These are phyloP conservation scores for Epichloe sibirici DNA, from an alignment of 2,329 filamentous ascomycete genomes.

Conservation along the genomic window DNA sequence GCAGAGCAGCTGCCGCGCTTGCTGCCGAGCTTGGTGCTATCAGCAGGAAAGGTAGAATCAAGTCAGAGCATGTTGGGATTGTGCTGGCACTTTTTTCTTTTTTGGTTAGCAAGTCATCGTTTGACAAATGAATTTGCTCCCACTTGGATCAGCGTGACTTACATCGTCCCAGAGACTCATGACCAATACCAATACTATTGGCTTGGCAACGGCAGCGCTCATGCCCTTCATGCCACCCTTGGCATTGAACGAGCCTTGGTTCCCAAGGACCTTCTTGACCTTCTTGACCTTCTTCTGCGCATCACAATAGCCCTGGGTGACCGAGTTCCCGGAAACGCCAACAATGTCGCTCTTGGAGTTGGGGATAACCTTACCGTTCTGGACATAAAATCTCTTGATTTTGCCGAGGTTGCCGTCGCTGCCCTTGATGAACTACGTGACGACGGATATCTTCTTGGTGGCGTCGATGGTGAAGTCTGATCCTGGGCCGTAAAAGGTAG, in stretches of 20 bases:
- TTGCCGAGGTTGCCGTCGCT: conserved; percentile 41
- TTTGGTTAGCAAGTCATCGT: no score
- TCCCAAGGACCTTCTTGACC: conserved; percentile 37
- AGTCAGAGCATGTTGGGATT: conserved; percentile 44
- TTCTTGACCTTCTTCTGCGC: conserved; percentile 27
- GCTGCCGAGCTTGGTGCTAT: neutral
- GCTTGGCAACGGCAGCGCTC: conserved; percentile 29
- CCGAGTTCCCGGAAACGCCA: conserved; percentile 29
- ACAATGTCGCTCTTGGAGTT: conserved; percentile 12
- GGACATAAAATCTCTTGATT: conserved; percentile 54
- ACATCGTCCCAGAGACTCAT: conserved; percentile 49
- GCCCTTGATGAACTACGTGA: conserved; percentile 48
- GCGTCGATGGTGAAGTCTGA: conserved; percentile 46
- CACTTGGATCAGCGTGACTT: conserved; percentile 7
- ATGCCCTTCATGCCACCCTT: conserved; percentile 48
- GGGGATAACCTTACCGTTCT: conserved; percentile 44
- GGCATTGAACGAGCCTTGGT: conserved; percentile 37
- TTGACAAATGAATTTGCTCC: no score
- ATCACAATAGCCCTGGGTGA: conserved; percentile 47
- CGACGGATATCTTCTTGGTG: conserved; percentile 47
- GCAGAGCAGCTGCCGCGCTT: conserved; percentile 18
- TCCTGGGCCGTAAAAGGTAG: conserved; percentile 47
- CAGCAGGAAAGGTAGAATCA: neutral
- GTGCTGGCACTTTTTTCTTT: conserved; percentile 24
- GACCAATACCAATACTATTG: conserved; percentile 40